Conservation (phyloP, 2,329 filamentous ascomycete species). For the Aspergillus thermomutatus region DNA sequence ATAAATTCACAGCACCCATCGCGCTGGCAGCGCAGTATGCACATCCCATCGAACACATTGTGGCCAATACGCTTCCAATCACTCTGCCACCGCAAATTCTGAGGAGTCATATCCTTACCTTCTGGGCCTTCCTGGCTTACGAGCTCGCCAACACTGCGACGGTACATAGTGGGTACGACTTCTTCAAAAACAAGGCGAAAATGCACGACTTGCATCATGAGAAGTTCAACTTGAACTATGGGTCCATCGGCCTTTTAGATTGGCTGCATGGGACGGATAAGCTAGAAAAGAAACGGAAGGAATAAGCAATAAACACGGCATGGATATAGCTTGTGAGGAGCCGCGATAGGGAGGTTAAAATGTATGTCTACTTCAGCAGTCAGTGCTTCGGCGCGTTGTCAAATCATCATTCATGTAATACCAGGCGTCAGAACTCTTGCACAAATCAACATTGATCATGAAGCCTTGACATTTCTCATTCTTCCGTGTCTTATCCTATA, state of each 20-base stretch:
- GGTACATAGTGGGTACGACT: slow-evolving; percentile 59
- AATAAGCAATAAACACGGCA: background rate
- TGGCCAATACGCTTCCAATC: slow-evolving; percentile 54
- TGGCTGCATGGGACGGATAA: slow-evolving; percentile 53
- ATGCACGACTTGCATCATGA: slow-evolving; percentile 59
- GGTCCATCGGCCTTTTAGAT: slow-evolving; percentile 52
- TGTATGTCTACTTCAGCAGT: background rate
- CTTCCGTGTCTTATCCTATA: background rate
- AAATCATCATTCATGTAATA: background rate
- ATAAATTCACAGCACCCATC: slow-evolving; percentile 55
- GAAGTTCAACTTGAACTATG: slow-evolving; percentile 54
- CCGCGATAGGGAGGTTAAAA: background rate
- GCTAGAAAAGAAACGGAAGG: background rate
- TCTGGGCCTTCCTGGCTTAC: slow-evolving; percentile 49
- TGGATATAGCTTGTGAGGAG: background rate
- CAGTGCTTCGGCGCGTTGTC: background rate
- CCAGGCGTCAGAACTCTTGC: background rate
- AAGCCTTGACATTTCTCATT: background rate
- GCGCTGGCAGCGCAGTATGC: slow-evolving; percentile 56
- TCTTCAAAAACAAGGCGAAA: slow-evolving; percentile 43
- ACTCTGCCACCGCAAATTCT: slow-evolving; percentile 49
- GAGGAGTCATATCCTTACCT: slow-evolving; percentile 49
- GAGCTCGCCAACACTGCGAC: slow-evolving; percentile 52
- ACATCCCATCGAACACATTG: slow-evolving; percentile 55
- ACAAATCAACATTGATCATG: background rate